Evolutionary conservation across 768 basidiomycete species (phyloP).

Genomic region (Russula sp.): DNA sequence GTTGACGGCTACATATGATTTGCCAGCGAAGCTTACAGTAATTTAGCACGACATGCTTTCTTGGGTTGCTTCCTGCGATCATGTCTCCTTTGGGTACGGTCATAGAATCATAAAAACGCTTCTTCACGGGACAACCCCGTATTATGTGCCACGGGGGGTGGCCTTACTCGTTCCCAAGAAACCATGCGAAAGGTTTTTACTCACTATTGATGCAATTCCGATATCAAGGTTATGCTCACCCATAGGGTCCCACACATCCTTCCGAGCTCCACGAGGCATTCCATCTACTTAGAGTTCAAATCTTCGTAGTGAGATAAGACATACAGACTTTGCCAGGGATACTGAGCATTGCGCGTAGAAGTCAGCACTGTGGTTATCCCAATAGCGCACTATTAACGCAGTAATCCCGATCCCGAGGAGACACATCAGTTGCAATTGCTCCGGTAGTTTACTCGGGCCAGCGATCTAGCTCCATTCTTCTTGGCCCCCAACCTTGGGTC

Average conservation of each 20-base stretch:
- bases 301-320: conserved; percentile 17
- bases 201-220: neutral
- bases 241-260: neutral
- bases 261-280: conserved; percentile 3
- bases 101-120: neutral
- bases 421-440: conserved; percentile 1
- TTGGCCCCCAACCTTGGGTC: conserved; percentile 3
- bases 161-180: neutral
- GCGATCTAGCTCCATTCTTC: conserved; percentile 22
- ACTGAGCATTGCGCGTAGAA: neutral
- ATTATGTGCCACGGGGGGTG: conserved; percentile 3
- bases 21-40: neutral
- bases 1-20: neutral
- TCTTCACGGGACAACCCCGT: neutral
- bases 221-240: conserved; percentile 11
- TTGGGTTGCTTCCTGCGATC: neutral
- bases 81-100: neutral
- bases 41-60: neutral
- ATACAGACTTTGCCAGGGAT: conserved; percentile 7
- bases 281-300: conserved; percentile 5
- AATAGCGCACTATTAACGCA: conserved; percentile 9
- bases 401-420: conserved; percentile 20
- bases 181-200: neutral
- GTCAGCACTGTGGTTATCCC: conserved; percentile 4
- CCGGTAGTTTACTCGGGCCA: conserved; percentile 6